Conservation (phyloP, 768 basidiomycete species). For the Chalciporus sphaerocephalus region DNA sequence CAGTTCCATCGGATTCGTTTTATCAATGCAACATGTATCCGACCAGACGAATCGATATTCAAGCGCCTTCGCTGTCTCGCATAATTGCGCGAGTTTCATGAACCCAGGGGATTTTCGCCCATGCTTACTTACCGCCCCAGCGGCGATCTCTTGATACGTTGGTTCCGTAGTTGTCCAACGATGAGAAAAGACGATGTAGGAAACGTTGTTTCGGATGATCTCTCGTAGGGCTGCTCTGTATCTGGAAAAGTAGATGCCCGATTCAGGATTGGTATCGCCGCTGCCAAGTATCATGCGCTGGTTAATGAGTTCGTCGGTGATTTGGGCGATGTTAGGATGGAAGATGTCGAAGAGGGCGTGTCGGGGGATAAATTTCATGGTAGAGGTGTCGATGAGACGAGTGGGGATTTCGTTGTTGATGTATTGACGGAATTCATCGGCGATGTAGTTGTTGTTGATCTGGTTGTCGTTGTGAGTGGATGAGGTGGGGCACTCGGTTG, state of each 20-base stretch:
- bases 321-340: slow-evolving; percentile 9
- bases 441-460: slow-evolving; percentile 2
- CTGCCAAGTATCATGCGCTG: background rate
- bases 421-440: slow-evolving; percentile 16
- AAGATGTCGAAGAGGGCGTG: slow-evolving; percentile 18
- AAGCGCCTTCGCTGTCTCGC: slow-evolving; percentile 16
- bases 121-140: background rate
- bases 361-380: slow-evolving; percentile 22
- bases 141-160: slow-evolving; percentile 16
- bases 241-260: slow-evolving; percentile 10
- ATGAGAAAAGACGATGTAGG: slow-evolving; percentile 26
- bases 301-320: slow-evolving; percentile 17
- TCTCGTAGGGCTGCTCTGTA: slow-evolving; percentile 14
- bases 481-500: background rate
- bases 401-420: slow-evolving; percentile 25
- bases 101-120: slow-evolving; percentile 3
- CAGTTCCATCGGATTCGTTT: slow-evolving; percentile 23
- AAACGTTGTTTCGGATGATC: slow-evolving; percentile 16
- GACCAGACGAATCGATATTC: slow-evolving; percentile 26
- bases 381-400: slow-evolving; percentile 23
- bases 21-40: slow-evolving; percentile 32
- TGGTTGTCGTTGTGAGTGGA: background rate
- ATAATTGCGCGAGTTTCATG: slow-evolving; percentile 18
- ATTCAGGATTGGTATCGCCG: slow-evolving; percentile 8
- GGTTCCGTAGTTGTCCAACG: slow-evolving; percentile 23